phyloP scores from a whole-genome alignment of 306 rosid species.

The Inga leiocalycina region DNA sequence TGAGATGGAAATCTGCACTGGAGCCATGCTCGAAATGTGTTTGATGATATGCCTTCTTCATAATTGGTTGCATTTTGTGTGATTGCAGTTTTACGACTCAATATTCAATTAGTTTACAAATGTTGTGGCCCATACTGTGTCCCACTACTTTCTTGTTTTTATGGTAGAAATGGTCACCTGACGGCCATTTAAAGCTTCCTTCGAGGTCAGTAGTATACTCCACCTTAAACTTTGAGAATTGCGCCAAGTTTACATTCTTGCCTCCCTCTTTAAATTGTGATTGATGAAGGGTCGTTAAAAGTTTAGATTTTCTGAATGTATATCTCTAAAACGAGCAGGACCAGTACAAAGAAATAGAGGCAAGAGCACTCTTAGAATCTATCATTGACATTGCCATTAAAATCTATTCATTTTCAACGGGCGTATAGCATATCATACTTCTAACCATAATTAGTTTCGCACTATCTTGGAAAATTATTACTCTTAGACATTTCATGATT shows the following conservation, averaged over 20 bases:
- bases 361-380: neutral
- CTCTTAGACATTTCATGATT: constrained; percentile 21
- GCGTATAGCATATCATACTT: neutral
- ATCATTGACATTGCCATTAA: neutral
- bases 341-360: neutral
- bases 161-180: neutral
- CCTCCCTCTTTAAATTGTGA: neutral
- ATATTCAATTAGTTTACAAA: neutral
- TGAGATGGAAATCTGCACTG: neutral
- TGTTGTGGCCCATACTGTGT: neutral
- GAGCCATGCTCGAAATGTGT: neutral
- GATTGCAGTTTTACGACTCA: neutral
- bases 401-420: neutral
- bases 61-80: neutral
- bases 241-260: neutral
- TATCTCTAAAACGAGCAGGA: neutral
- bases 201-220: neutral
- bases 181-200: neutral
- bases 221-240: neutral
- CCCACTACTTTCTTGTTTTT: neutral
- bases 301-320: neutral
- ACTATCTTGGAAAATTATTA: constrained; percentile 13
- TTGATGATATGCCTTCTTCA: neutral
- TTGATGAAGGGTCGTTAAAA: neutral
- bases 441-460: neutral